Conservation (phyloP, 2,329 filamentous ascomycete genomes). For the Fusarium nodosum region DNA sequence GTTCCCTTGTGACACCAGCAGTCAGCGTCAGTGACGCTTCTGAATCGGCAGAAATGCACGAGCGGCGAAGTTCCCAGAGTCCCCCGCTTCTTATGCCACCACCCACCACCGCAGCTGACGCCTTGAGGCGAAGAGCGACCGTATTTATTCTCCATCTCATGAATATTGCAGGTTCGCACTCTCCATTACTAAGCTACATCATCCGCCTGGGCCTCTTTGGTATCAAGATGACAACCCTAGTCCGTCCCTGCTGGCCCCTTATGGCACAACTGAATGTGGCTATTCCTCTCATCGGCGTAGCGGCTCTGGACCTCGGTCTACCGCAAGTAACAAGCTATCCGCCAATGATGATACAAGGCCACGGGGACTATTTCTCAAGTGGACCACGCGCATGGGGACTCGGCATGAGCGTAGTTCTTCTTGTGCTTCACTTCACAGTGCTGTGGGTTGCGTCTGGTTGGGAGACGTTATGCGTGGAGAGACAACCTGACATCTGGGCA, state of each 20-base stretch:
- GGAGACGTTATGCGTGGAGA: slow-evolving; percentile 53
- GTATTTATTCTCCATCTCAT: slow-evolving; percentile 54
- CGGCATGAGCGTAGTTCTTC: slow-evolving; percentile 51
- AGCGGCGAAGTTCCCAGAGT: slow-evolving; percentile 39
- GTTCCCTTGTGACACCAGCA: slow-evolving; percentile 30
- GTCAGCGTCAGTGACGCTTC: slow-evolving; percentile 32
- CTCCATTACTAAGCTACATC: slow-evolving; percentile 53
- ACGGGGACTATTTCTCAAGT: slow-evolving; percentile 33
- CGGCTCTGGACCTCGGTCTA: slow-evolving; percentile 73
- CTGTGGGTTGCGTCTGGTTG: slow-evolving; percentile 55
- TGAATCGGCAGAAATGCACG: slow-evolving; percentile 32
- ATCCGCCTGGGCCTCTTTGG: slow-evolving; percentile 74
- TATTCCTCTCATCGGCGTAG: slow-evolving; percentile 76
- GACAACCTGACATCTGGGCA: slow-evolving; percentile 49
- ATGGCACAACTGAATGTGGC: slow-evolving; percentile 74
- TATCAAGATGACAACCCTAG: slow-evolving; percentile 75
- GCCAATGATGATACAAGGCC: slow-evolving; percentile 21
- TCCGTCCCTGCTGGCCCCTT: slow-evolving; percentile 78
- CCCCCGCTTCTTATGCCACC: slow-evolving; percentile 66
- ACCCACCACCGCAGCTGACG: slow-evolving; percentile 56
- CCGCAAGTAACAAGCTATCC: slow-evolving; percentile 45
- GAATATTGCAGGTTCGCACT: slow-evolving; percentile 45
- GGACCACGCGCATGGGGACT: slow-evolving; percentile 50
- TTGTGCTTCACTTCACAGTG: slow-evolving; percentile 53
- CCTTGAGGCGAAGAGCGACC: slow-evolving; percentile 53